Percentiles rank a stretch among this genome's conserved stretches.
These are phyloP conservation scores for Candida orba DNA, from an alignment of 805 yeast genomes.

Conservation along the genomic window DNA sequence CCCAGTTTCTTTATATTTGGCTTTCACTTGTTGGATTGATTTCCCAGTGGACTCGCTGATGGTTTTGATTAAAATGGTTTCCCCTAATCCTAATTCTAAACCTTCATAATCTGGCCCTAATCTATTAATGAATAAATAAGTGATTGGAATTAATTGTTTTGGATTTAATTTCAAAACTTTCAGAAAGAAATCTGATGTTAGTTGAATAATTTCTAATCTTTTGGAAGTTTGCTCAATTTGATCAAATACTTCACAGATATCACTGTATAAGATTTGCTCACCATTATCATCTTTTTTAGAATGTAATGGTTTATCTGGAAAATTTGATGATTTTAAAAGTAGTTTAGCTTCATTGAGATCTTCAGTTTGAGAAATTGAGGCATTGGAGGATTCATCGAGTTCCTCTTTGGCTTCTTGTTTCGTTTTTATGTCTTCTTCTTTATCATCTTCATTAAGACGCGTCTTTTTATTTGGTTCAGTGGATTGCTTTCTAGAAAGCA, in stretches of 20 bases:
- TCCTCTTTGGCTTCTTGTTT: constrained; percentile 1
- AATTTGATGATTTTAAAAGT: background rate
- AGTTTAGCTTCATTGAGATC: constrained; percentile 19
- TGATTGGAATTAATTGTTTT: constrained; percentile 53
- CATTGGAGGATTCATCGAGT: constrained; percentile 11
- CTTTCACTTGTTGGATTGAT: constrained; percentile 58
- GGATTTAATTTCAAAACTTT: constrained; percentile 53
- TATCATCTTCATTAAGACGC: background rate
- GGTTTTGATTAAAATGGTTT: constrained; percentile 79
- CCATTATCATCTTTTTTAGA: background rate
- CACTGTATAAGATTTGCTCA: constrained; percentile 29
- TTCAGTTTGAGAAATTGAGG: constrained; percentile 19
- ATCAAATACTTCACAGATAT: constrained; percentile 59
- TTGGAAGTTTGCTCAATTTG: constrained; percentile 74
- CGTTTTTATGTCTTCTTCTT: background rate
- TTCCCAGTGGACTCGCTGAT: constrained; percentile 88
- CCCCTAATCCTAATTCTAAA: constrained; percentile 89
- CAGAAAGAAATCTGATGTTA: constrained; percentile 65
- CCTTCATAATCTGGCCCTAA: constrained; percentile 96
- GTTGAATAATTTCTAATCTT: constrained; percentile 71
- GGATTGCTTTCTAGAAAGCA: background rate
- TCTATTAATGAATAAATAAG: constrained; percentile 80
- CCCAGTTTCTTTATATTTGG: constrained; percentile 72
- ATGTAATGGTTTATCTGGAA: constrained; percentile 1
- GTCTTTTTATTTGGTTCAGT: background rate